phyloP scores from a whole-genome alignment of 2,329 filamentous ascomycete genomes.

The Nannizziopsis barbatae region DNA sequence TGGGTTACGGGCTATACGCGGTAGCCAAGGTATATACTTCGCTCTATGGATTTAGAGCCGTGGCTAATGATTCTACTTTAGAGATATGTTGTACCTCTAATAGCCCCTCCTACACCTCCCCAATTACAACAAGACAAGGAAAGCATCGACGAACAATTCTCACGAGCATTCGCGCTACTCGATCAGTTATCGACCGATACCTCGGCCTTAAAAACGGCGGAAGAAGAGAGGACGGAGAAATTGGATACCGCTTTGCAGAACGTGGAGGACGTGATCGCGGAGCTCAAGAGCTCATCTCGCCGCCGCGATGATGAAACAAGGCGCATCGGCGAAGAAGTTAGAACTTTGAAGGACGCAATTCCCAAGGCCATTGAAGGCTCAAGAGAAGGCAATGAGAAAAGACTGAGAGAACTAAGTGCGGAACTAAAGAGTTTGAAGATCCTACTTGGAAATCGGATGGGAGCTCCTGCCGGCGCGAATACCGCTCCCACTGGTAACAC shows the following conservation, averaged over 20 bases:
- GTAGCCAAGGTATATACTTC: constrained; percentile 62
- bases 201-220: constrained; percentile 71
- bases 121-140: constrained; percentile 92
- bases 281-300: constrained; percentile 70
- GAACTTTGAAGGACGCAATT: constrained; percentile 68
- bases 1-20: constrained; percentile 78
- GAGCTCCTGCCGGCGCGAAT: constrained; percentile 25
- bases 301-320: constrained; percentile 79
- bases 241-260: constrained; percentile 72
- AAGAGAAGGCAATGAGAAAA: constrained; percentile 68
- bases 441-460: constrained; percentile 57
- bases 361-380: constrained; percentile 82
- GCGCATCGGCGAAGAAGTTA: constrained; percentile 75
- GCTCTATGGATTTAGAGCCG: background rate
- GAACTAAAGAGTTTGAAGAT: constrained; percentile 91
- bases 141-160: constrained; percentile 83
- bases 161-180: constrained; percentile 78
- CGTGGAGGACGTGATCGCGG: constrained; percentile 68
- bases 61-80: constrained; percentile 28
- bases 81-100: constrained; percentile 83
- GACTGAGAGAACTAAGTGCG: constrained; percentile 70
- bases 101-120: constrained; percentile 85
- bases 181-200: constrained; percentile 91
- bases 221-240: constrained; percentile 70
- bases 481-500: constrained; percentile 21